Base-by-base conservation (phyloP, 2,329 filamentous ascomycete genomes). In the Zymoseptoria ardabiliae region DNA sequence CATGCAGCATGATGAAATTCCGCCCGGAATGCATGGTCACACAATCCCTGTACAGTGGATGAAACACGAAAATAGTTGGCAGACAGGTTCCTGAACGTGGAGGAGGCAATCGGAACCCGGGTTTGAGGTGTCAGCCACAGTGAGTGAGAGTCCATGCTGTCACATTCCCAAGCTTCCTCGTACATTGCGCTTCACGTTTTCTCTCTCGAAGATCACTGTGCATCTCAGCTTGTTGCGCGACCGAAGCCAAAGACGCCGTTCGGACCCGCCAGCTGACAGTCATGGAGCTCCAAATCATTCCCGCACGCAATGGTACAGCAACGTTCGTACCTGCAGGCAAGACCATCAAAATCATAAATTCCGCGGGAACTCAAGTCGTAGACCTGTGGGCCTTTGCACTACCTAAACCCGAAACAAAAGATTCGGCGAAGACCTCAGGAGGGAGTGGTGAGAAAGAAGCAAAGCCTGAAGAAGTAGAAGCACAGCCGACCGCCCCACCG, bases 341-440 rank as follows among this genome's bases (percentile, higher is more conserved):
- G 58, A 75, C 73, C 2, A 78, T 81, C 69, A 80, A 79, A 66
- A 77, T 81, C 50, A 74, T 80, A 58, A 80, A 80, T 58, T 78
- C 76, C 0, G 79, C 78, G 60, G 78, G 78, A n/a, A 76, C 75
- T 52, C 78, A 81, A 68, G 75, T 78, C 9, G 72, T 80, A 22
- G 78, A 78, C 59, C 78, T 76, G 22, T 81, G 78, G 78, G 78
- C 77, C 0, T 80, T 81, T 63, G 76, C 76, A 1, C 63, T 81
- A 35, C 73, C 74, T 9, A 70, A 73, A n/a, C 77, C 78, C 17
- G 78, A 77, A 3, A 64, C 61, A 8, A 66, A 66, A 57, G 66
- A 68, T 17, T 45, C 35, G 11, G 35, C 35, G 35, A 45, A n/a
- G 35, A 17, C 13, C 35, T 45, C 13, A 45, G 35, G 11, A 45